Conservation (phyloP, 2,329 filamentous ascomycete genomes). For the Fusarium oligoseptatum region DNA sequence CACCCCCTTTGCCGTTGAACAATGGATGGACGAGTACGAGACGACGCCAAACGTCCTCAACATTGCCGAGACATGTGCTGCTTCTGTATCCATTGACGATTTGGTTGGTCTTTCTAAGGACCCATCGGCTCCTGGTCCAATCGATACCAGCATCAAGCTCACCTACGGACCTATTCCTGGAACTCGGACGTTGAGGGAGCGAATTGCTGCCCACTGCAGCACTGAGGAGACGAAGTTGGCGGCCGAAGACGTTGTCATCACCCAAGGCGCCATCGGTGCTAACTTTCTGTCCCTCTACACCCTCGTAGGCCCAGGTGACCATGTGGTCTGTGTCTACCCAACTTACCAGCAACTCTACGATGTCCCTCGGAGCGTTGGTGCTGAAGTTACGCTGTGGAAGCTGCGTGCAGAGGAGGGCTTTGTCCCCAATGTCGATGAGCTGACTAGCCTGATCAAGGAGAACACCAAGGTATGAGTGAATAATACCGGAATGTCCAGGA, state of each 20-base stretch:
- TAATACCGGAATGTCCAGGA: background rate
- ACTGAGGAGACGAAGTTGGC: conserved; percentile 62
- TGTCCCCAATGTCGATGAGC: conserved; percentile 74
- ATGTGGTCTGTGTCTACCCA: conserved; percentile 88
- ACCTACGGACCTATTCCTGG: conserved; percentile 82
- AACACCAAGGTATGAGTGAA: conserved; percentile 73
- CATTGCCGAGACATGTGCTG: conserved; percentile 83
- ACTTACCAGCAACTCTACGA: conserved; percentile 89
- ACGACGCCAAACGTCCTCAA: conserved; percentile 71
- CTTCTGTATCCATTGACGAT: conserved; percentile 79
- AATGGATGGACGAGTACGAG: conserved; percentile 76
- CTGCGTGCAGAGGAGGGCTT: conserved; percentile 74
- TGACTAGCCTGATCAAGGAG: conserved; percentile 73
- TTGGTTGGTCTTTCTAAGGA: conserved; percentile 71
- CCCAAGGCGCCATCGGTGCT: conserved; percentile 85
- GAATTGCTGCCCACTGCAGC: conserved; percentile 75
- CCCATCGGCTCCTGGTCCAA: conserved; percentile 56
- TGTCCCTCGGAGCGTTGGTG: conserved; percentile 80
- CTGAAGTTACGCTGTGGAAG: conserved; percentile 83
- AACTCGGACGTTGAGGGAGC: conserved; percentile 71
- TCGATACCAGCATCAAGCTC: conserved; percentile 68
- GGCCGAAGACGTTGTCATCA: conserved; percentile 77
- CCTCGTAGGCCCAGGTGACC: conserved; percentile 79
- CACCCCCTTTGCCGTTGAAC: conserved; percentile 76
- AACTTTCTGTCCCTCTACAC: conserved; percentile 85